Base-by-base conservation (phyloP, 139 green algal genomes). In the Tetraselmis chui region DNA sequence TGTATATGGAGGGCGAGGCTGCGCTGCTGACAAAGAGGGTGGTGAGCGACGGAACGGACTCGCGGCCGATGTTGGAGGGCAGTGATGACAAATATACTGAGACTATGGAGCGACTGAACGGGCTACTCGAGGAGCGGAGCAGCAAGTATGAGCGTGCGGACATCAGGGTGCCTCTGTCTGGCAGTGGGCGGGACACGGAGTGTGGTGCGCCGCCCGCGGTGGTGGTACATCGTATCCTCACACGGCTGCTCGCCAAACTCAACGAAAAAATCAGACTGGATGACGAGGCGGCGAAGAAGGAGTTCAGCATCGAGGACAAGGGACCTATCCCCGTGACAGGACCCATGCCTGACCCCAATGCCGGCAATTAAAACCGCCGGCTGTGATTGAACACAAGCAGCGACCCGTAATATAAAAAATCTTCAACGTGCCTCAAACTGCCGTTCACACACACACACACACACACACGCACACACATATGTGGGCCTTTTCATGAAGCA, bases 1-100 rank as follows among this genome's bases (percentile, higher is more conserved):
- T 94, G 24, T 98, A 93, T 92, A 91, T 98, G 77, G 86, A 94
- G 59, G 93, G 92, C 1, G 45, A 86, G 59, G 91, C 1, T 5
- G 84, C 86, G 76, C 87, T 96, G 81, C 88, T 95, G 31, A 91
- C 91, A 0, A 79, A 82, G 28, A 85, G 93, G 1, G 91, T 95
- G 28, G 85, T 92, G 5, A 82, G 81, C 0, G 91, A 97, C 80
- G 93, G 91, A n/a, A 77, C 90, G 0, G 85, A 89, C 23, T 89
- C 86, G 79, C 85, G 94, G 45, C 94, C 94, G n/a, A 87, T 97
- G 82, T 84, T 97, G 75, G 81, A 76, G 31, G 78, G 82, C 26
- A 82, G 78, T 26, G 81, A 77, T 1, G 77, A 90, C 32, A 80
- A 81, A 31, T 83, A 89, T 79, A 28, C 29, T 0, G 80, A 79